Evolutionary conservation across 768 basidiomycete genomes (phyloP).

Genomic region (Podaxis mareebaensis): DNA sequence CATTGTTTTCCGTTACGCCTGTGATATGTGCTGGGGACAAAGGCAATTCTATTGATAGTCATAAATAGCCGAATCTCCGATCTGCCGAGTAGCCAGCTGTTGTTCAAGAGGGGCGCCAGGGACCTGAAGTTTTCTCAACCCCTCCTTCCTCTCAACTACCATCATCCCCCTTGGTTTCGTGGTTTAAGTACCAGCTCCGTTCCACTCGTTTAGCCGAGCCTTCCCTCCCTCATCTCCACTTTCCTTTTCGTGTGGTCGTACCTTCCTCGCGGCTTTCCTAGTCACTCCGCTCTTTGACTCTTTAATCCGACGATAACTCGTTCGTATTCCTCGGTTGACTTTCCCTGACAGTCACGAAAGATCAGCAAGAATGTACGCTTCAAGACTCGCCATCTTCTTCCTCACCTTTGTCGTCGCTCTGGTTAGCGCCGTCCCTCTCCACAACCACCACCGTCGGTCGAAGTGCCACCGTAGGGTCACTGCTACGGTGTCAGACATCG

Average conservation of each 20-base stretch:
- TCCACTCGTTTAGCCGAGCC: constrained; percentile 13
- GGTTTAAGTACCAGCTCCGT: constrained; percentile 13
- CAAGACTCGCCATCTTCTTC: constrained; percentile 24
- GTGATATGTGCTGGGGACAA: not conserved
- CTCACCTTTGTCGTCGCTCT: constrained; percentile 26
- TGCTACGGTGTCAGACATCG: not conserved
- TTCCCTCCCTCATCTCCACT: constrained; percentile 14
- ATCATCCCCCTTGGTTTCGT: constrained; percentile 12
- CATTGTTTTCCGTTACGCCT: constrained; percentile 9
- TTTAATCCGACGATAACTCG: not conserved
- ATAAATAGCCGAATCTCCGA: constrained; percentile 13
- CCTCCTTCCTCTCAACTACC: constrained; percentile 9
- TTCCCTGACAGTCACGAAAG: not conserved
- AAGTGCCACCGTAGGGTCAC: constrained; percentile 11
- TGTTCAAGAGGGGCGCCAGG: not conserved
- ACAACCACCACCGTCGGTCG: constrained; percentile 20
- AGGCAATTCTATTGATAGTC: constrained; percentile 10
- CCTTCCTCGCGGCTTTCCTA: constrained; percentile 20
- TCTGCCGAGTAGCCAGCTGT: not conserved
- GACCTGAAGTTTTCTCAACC: constrained; percentile 11
- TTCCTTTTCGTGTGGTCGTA: constrained; percentile 19
- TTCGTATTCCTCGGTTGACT: constrained; percentile 4
- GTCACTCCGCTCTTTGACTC: constrained; percentile 17
- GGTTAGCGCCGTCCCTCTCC: constrained; percentile 23
- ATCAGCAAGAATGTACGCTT: constrained; percentile 22